phyloP scores from a whole-genome alignment of 441 rosid genomes.

The Lepidium campestre region DNA sequence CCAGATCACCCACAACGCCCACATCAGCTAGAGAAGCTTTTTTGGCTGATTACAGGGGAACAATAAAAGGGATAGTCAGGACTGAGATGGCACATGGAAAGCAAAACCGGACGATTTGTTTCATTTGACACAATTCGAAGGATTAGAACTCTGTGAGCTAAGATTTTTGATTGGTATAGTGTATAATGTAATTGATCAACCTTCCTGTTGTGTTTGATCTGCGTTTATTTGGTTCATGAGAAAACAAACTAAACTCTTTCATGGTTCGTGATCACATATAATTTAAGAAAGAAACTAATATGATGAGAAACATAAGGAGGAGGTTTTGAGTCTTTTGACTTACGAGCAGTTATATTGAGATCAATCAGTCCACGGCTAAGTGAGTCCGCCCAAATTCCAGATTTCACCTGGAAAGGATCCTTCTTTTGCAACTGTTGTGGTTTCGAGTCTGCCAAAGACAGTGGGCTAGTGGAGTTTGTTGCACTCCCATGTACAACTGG shows the following conservation, averaged over 20 bases:
- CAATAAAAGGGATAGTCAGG: background rate
- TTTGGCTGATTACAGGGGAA: conserved; percentile 58
- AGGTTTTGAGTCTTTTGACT: conserved; percentile 44
- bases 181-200: background rate
- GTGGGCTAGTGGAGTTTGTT: conserved; percentile 32
- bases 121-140: background rate
- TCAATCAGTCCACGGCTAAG: conserved; percentile 95
- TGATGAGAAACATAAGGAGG: background rate
- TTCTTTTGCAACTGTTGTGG: conserved; percentile 41
- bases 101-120: background rate
- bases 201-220: background rate
- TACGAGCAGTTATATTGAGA: conserved; percentile 94
- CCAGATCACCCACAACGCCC: conserved; percentile 63
- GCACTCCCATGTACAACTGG: conserved; percentile 30
- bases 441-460: conserved; percentile 33
- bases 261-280: background rate
- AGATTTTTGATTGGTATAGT: background rate
- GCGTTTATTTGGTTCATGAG: background rate
- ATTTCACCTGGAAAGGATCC: conserved; percentile 71
- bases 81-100: background rate
- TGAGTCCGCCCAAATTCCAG: conserved; percentile 97
- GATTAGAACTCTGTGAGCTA: background rate
- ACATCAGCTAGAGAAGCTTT: conserved; percentile 82
- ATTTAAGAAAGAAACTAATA: background rate
- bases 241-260: background rate